Percentiles rank a stretch among this genome's conserved stretches.
Conservation (phyloP, 495 filamentous ascomycete species). For the Cercophora newfieldiana region DNA sequence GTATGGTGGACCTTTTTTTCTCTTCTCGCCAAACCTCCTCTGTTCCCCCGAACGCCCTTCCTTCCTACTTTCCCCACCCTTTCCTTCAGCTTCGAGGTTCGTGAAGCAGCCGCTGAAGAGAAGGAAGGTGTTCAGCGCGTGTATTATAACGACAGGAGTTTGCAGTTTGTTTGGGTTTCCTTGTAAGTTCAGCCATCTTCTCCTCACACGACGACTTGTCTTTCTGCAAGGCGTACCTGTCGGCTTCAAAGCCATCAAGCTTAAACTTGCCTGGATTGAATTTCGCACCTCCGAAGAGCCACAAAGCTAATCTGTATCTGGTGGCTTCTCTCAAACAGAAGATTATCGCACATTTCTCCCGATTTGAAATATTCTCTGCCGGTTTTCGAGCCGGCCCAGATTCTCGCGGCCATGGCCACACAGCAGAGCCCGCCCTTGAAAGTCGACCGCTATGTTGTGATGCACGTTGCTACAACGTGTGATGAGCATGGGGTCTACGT, state of each 20-base stretch:
- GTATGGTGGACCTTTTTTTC: slow-evolving; percentile 10
- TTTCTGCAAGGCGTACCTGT: too few relatives aligned
- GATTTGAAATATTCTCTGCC: background rate
- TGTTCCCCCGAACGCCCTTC: slow-evolving; percentile 13
- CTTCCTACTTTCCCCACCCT: slow-evolving; percentile 24
- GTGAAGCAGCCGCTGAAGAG: slow-evolving; percentile 4
- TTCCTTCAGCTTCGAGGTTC: slow-evolving; percentile 22
- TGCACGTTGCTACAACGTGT: slow-evolving; percentile 97
- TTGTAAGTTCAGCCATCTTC: background rate
- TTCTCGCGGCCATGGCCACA: slow-evolving; percentile 40
- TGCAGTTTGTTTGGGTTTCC: background rate
- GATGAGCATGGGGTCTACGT: slow-evolving; percentile 99
- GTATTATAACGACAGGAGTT: background rate
- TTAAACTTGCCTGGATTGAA: too few relatives aligned
- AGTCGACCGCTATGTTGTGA: slow-evolving; percentile 93
- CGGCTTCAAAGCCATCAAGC: too few relatives aligned
- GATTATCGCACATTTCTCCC: too few relatives aligned
- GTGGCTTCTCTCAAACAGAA: too few relatives aligned
- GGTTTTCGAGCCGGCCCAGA: background rate
- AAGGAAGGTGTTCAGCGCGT: background rate
- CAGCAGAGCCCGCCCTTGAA: slow-evolving; percentile 53
- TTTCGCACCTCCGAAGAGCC: background rate
- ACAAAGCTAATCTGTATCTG: background rate
- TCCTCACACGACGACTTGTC: background rate
- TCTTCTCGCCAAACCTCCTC: slow-evolving; percentile 23